phyloP scores from a whole-genome alignment of 129 eudicot genomes.

The Calendula officinalis region DNA sequence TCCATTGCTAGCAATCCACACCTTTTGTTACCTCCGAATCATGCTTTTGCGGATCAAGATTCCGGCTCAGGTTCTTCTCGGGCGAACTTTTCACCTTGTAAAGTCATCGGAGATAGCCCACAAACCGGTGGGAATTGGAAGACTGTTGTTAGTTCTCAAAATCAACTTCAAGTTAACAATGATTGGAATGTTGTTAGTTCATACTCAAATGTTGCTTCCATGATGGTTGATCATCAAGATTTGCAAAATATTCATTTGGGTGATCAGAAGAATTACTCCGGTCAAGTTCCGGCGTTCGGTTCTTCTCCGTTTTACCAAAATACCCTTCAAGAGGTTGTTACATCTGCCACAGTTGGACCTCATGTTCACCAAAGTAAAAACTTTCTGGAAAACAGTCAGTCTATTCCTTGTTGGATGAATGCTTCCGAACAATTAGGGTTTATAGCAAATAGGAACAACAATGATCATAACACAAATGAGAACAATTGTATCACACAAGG shows the following conservation, averaged over 20 bases:
- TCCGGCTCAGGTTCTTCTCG: constrained; percentile 32
- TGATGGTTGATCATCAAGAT: constrained; percentile 31
- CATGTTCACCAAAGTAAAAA: constrained; percentile 35
- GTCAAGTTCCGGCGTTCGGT: constrained; percentile 25
- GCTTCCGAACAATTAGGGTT: constrained; percentile 38
- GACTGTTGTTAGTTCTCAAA: constrained; percentile 33
- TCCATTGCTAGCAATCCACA: constrained; percentile 40
- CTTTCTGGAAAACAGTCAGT: constrained; percentile 13
- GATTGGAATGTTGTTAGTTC: constrained; percentile 39
- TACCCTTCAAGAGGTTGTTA: constrained; percentile 53
- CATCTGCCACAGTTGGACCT: constrained; percentile 38
- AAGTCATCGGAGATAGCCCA: constrained; percentile 42
- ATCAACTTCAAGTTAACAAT: constrained; percentile 19
- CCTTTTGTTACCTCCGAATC: constrained; percentile 36
- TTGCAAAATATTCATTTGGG: constrained; percentile 19
- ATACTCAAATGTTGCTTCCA: constrained; percentile 26
- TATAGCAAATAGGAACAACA: constrained; percentile 20
- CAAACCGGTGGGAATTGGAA: constrained; percentile 48
- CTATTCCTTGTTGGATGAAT: constrained; percentile 41
- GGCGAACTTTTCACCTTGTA: constrained; percentile 29
- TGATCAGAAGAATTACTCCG: constrained; percentile 32
- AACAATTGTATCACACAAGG: constrained; percentile 43
- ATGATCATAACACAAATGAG: constrained; percentile 26
- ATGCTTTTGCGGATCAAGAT: constrained; percentile 38
- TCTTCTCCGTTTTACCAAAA: constrained; percentile 45